These are phyloP conservation scores for Trichoderma sp. DNA, from an alignment of 2,329 filamentous ascomycete species.

Conservation along the genomic window DNA sequence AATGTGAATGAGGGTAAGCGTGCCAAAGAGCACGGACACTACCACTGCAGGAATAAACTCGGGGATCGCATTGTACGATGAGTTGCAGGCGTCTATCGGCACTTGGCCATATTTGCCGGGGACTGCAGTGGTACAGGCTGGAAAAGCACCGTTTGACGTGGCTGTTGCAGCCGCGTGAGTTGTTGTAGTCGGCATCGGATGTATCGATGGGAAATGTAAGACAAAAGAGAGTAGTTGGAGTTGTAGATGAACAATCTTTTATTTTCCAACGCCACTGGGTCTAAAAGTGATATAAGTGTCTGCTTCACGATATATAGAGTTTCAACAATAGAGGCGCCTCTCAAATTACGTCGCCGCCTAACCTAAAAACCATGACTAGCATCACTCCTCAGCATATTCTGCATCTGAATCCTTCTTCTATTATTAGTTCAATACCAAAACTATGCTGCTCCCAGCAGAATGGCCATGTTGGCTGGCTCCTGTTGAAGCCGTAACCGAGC, in stretches of 20 bases:
- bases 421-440: neutral
- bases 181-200: neutral
- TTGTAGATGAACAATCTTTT: neutral
- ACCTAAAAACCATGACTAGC: neutral
- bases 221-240: neutral
- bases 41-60: slow-evolving; percentile 4
- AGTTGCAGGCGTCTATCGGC: slow-evolving; percentile 4
- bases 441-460: neutral
- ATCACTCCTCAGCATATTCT: neutral
- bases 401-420: neutral
- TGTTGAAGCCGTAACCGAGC: neutral
- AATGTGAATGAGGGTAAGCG: neutral
- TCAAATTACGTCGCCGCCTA: neutral
- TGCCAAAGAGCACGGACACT: neutral
- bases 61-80: slow-evolving; percentile 6
- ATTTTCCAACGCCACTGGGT: neutral
- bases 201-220: no score
- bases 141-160: neutral
- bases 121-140: slow-evolving; percentile 8
- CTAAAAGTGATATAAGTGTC: neutral
- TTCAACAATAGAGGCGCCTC: neutral
- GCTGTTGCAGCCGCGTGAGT: neutral
- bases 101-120: slow-evolving; percentile 9
- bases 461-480: neutral
- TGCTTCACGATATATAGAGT: neutral